Percentiles rank a stretch among this genome's conserved stretches.
Conservation (phyloP, 2,329 filamentous ascomycete genomes). For the Colletotrichum coccodes region DNA sequence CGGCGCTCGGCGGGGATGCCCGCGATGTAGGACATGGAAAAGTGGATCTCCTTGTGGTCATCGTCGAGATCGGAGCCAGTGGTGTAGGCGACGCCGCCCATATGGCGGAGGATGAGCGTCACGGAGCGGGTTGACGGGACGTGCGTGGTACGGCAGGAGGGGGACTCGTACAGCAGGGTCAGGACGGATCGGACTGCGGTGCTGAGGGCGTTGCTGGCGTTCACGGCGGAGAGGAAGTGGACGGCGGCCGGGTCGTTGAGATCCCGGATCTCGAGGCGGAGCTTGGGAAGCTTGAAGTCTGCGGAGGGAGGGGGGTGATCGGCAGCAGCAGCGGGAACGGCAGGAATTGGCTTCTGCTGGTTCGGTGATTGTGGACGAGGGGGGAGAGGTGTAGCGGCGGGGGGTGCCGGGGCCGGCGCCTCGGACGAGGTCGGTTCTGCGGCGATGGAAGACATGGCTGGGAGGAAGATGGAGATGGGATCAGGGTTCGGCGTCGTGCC, state of each 20-base stretch:
- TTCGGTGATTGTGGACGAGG: constrained; percentile 6
- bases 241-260: constrained; percentile 68
- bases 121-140: constrained; percentile 81
- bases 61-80: constrained; percentile 80
- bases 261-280: constrained; percentile 70
- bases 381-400: constrained; percentile 27
- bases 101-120: constrained; percentile 81
- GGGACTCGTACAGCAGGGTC: constrained; percentile 73
- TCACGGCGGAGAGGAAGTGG: constrained; percentile 74
- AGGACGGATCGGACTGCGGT: constrained; percentile 76
- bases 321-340: constrained; percentile 7
- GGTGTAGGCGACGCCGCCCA: constrained; percentile 91
- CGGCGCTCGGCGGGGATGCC: constrained; percentile 55
- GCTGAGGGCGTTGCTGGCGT: constrained; percentile 70
- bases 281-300: constrained; percentile 55
- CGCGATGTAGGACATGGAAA: constrained; percentile 81
- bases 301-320: constrained; percentile 1
- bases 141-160: constrained; percentile 51
- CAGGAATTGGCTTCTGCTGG: neutral
- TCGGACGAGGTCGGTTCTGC: constrained; percentile 8
- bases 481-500: constrained; percentile 23
- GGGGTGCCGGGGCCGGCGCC: constrained; percentile 4
- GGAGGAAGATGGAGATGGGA: constrained; percentile 28
- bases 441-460: constrained; percentile 30
- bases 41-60: constrained; percentile 93